Conservation (phyloP, 495 filamentous ascomycete genomes). For the Lichina pygmaea region DNA sequence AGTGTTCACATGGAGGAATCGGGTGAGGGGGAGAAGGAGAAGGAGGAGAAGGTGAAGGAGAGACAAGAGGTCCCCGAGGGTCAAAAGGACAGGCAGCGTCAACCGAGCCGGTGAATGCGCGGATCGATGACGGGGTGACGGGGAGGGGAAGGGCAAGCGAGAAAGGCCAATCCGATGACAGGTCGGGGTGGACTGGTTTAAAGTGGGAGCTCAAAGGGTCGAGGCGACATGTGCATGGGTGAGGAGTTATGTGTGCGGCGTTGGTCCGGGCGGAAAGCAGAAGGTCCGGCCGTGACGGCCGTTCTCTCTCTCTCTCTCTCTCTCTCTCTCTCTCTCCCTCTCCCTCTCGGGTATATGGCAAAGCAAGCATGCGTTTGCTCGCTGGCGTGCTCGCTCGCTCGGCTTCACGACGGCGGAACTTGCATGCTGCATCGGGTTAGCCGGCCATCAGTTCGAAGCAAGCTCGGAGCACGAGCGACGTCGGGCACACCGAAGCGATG, state of each 20-base stretch:
- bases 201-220: too few species aligned
- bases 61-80: neutral
- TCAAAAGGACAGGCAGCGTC: neutral
- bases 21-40: neutral
- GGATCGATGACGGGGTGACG: too few species aligned
- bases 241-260: too few species aligned
- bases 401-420: too few species aligned
- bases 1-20: neutral
- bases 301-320: neutral
- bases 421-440: too few species aligned
- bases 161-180: neutral
- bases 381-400: neutral
- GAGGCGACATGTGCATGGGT: too few species aligned
- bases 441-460: too few species aligned
- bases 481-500: too few species aligned
- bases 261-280: too few species aligned
- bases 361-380: neutral
- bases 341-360: neutral
- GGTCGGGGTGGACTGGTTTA: neutral
- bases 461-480: too few species aligned
- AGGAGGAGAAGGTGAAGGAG: neutral
- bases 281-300: too few species aligned
- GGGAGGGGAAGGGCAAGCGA: neutral
- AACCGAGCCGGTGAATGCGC: neutral
- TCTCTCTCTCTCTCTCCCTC: neutral